Base-by-base conservation (phyloP, 108 stramenopile species). In the Cyclotella sp. region DNA sequence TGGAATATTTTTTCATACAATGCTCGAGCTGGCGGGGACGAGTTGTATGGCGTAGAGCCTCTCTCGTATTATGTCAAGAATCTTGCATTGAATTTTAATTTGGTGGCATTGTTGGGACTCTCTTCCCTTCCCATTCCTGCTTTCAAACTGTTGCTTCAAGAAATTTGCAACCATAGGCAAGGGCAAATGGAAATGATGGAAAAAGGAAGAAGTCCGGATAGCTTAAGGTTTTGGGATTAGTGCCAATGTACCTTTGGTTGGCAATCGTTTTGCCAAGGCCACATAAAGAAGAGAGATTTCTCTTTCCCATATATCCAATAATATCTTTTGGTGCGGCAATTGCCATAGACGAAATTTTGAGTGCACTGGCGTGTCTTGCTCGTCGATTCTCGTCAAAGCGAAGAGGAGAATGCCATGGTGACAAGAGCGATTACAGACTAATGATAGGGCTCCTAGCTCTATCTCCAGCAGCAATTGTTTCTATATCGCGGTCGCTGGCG, bases 241-340 rank as follows among this genome's bases (percentile, higher is more conserved):
- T 77, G 13, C 93, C 93, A 12, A 82, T 91, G 63, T 89, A 88
- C 49, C 28, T 95, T 16, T 98, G 98, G 97, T 49, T 97, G 61
- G 81, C 61, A 0, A 73, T 98, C 15, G 88, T 98, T 24, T 72
- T 88, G 49, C 80, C 91, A 39, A 84, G 97, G 54, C 96, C 99
- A 1, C 98, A 99, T 88, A 99, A 99, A 79, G 98, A 99, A 59
- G 98, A 99, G 81, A 84, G 93, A 46, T 99, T 99, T 72, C 82
- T 99, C 22, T 98, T 90, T 76, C 97, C 97, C 0, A 83, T 89
- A 24, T 98, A 97, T 73, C 96, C 95, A 7, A 73, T 89, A 42
- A 42, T 91, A 34, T 86, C 81, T 55, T 70, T 88, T 57, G 87
- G 85, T 54, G 89, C 89, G 16, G 72, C 82, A 34, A 49, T 82